A percentile compares a stretch with the other conserved stretches of the same genome.
These are phyloP conservation scores for Monosporozyma aerobia DNA, from an alignment of 805 yeast species.

Conservation along the genomic window DNA sequence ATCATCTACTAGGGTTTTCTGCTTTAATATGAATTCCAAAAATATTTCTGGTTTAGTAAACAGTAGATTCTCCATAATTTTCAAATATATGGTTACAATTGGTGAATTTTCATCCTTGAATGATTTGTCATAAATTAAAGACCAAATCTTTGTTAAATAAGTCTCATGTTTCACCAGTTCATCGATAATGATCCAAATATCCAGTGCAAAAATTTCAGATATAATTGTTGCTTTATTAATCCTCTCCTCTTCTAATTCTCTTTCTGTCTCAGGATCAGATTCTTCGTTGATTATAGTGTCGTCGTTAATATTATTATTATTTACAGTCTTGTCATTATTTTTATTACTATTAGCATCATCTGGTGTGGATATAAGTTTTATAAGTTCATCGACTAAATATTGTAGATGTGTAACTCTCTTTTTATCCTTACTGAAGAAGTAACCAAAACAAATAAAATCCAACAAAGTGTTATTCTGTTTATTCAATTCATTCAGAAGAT, in stretches of 20 bases:
- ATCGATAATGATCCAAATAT: constrained; percentile 85
- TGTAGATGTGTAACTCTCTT: constrained; percentile 17
- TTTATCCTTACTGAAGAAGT: constrained; percentile 13
- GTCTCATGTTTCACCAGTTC: constrained; percentile 65
- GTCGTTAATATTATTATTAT: neutral
- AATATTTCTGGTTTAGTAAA: constrained; percentile 52
- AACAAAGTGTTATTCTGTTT: constrained; percentile 32
- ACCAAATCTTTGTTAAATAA: constrained; percentile 66
- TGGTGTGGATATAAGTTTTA: constrained; percentile 7
- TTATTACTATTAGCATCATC: neutral
- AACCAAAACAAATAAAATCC: constrained; percentile 41
- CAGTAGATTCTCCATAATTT: constrained; percentile 74
- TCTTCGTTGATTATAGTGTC: neutral
- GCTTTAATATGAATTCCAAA: constrained; percentile 16
- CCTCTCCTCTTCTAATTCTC: neutral
- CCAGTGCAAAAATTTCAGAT: constrained; percentile 81
- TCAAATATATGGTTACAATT: constrained; percentile 71
- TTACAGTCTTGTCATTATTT: neutral
- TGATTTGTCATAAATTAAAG: constrained; percentile 48
- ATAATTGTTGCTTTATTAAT: constrained; percentile 20
- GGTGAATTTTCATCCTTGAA: constrained; percentile 55
- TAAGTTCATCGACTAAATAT: constrained; percentile 18
- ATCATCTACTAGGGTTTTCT: constrained; percentile 35
- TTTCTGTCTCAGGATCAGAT: neutral
- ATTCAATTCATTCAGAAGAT: constrained; percentile 32